Base-by-base conservation (phyloP, 208 protist species). In the Leishmania mexicana region DNA sequence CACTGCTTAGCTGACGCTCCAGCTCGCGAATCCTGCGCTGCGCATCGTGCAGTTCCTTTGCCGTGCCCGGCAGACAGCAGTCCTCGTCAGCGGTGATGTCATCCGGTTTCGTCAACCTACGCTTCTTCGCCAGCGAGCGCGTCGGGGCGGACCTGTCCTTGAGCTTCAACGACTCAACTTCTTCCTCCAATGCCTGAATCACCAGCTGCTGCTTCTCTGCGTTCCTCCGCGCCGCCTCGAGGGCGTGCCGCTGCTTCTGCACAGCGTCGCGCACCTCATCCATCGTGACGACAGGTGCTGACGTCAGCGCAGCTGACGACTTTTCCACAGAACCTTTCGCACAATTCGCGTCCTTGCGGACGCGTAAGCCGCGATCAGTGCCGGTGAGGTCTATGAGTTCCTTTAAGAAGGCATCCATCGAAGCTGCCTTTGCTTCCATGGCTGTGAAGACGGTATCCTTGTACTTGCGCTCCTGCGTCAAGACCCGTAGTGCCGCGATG, bases 261-360 rank as follows among this genome's bases (percentile, higher is more conserved):
- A 85, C 81, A 4, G 81, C 88, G 31, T 90, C 86, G 2, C 90
- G 90, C 58, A 93, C 83, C 45, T 70, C 64, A 49, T 88, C 88
- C 78, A 91, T 81, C 19, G 84, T 79, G 5, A 81, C 67, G 21
- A 65, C 15, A 31, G 28, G 15, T 11, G 11, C n/a, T 24, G 47
- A 47, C 10, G 24, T 79, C 77, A 5, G 35, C n/a, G 78, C 54
- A 64, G 79, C 38, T 42, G 42, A 35, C 21, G 68, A 5, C 68
- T 51, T 74, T n/a, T 8, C 54, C 62, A 60, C 70, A 28, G 38
- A 19, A 3, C 28, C 13, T 21, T 45, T 49, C 49, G 49, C 74
- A 19, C 3, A 7, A 45, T 91, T 87, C 0, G 67, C 49, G 57
- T 87, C 75, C n/a, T 19, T 21, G 6, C 88, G 80, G 71, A 42